Base-by-base conservation (phyloP, 352 stramenopile species). In the Thalassiosira mediterranea region DNA sequence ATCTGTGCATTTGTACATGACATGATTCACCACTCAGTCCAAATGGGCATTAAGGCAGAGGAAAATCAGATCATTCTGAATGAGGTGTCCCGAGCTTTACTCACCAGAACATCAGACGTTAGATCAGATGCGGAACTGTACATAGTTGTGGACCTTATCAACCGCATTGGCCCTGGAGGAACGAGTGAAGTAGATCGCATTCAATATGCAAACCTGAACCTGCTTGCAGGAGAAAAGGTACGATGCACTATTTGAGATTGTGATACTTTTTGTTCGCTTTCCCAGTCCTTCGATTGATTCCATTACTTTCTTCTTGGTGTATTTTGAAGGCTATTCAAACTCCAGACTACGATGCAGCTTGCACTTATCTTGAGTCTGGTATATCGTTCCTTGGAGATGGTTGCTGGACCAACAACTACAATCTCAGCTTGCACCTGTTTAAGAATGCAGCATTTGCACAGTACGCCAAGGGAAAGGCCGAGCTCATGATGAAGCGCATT, bases 1-100 rank as follows among this genome's bases (percentile, higher is more conserved):
- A 48, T 7, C 32, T 77, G 31, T 29, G 46, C 19, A n/a, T 77
- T 77, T 65, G 58, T 51, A 2, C 68, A 77, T 66, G 68, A 77
- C 26, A 62, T 64, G 28, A 53, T 71, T 53, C n/a, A 48, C 3
- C n/a, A 77, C 40, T 17, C 58, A 32, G 51, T 61, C 21, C 19
- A 46, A 17, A 13, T 37, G 15, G 23, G 28, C 17, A 51, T 71
- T 8, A 32, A 51, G 21, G 5, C 8, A 19, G n/a, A 66, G 21
- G 59, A 70, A 40, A 23, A 29, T 10, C 34, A 46, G 2, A 2
- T 13, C 8, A 66, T 71, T 34, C 17, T 44, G 3, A 38, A 49
- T 13, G 53, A 65, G 13, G n/a, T 70, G 31, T 11, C 32, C 4
- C 21, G 57, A 21, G 26, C 34, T 57, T 19, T 77, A 15, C 2